Base-by-base conservation (phyloP, 176 grass and related monocot genomes). In the Rhipidocladum racemiflorum region DNA sequence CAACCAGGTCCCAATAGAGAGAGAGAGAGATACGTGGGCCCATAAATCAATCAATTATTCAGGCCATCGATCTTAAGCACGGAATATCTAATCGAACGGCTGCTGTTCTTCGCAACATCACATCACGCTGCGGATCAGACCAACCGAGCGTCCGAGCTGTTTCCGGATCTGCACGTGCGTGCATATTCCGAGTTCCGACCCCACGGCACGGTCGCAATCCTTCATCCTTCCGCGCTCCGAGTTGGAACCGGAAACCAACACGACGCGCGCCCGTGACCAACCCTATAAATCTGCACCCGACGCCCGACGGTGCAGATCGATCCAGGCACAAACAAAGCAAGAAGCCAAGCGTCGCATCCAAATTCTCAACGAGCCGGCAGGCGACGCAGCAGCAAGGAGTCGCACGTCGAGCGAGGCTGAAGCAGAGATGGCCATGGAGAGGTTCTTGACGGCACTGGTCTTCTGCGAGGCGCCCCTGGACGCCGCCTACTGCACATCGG, bases 401-500 rank as follows among this genome's bases (percentile, higher is more conserved):
- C 49, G 49, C 20, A 21, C 51, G 18, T 54, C 51, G 18, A 54
- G 18, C n/a, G 2, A 54, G 51, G 7, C 18, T 9, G 51, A 9
- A 54, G 51, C 51, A n/a, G 23, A 54, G 23, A 40, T 42, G 72
- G 79, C 54, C 9, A 53, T 77, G 72, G 44, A 87, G 72, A 77
- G 65, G 79, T 40, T 87, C 14, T 5, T 71, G 20, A 77, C 65
- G 9, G 38, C 55, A 34, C 32, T 83, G 43, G 72, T 63, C 30
- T 87, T 87, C 85, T 77, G 72, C 72, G 63, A 87, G 72, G 64
- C 55, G 64, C 85, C 85, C 0, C 5, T 82, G 5, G 85, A 87
- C 42, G 55, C 36, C 23, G 70, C 64, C 5, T 77, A 53, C 40
- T 11, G 27, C 85, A 32, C 0, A 27, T 24, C 84, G 3, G 1